These are phyloP conservation scores for Monilinia vaccinii-corymbosi DNA, from an alignment of 2,329 filamentous ascomycete species.

Conservation along the genomic window DNA sequence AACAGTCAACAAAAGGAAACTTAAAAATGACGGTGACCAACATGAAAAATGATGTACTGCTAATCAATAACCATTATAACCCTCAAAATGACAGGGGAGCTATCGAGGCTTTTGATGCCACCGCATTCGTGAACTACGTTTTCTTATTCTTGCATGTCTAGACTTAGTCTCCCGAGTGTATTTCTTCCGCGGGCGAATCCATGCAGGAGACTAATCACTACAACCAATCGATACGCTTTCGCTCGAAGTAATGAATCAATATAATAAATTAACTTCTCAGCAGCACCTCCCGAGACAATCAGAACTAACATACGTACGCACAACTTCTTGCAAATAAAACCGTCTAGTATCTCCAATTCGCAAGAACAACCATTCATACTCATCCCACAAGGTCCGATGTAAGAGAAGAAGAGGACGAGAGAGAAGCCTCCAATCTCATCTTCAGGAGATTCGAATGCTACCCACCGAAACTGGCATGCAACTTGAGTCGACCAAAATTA, in stretches of 20 bases:
- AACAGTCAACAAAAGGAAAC: not conserved
- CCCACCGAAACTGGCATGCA: slow-evolving; percentile 9
- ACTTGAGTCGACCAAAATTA: slow-evolving; percentile 18
- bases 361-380: not conserved
- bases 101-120: not conserved
- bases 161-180: not conserved
- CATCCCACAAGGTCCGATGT: not conserved
- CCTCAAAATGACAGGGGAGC: not conserved
- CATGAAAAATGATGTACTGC: not conserved
- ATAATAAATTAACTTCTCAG: not conserved
- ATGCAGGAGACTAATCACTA: not conserved
- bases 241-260: not conserved
- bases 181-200: not conserved
- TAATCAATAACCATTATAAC: not conserved
- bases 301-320: not conserved
- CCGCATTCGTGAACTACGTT: not conserved
- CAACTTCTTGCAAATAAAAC: not conserved
- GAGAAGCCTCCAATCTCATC: not conserved
- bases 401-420: not conserved
- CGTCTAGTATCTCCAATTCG: not conserved
- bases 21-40: not conserved
- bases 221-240: not conserved
- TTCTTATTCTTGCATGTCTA: not conserved
- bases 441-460: not conserved
- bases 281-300: not conserved